Conservation (phyloP, 2,329 filamentous ascomycete genomes). For the Mariannaea sp. region DNA sequence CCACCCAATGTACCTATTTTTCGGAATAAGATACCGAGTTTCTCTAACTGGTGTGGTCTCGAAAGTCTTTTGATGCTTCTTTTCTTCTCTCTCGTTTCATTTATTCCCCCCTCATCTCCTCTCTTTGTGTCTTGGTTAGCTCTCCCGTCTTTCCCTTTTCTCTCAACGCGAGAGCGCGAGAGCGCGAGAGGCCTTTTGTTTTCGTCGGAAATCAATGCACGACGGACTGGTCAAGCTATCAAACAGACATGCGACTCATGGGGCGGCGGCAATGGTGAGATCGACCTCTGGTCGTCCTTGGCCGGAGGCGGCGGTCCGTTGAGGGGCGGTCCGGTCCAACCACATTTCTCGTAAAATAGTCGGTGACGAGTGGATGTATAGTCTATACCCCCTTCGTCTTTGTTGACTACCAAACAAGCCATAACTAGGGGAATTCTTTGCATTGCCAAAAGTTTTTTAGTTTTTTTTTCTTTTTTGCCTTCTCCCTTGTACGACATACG, state of each 20-base stretch:
- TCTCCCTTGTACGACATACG: too few relatives aligned
- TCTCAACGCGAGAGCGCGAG: too few relatives aligned
- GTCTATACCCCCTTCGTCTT: background rate
- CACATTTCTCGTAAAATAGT: background rate
- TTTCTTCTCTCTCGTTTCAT: too few relatives aligned
- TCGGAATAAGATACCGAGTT: background rate
- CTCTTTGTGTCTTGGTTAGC: too few relatives aligned
- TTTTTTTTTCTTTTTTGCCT: too few relatives aligned
- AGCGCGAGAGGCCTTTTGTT: too few relatives aligned
- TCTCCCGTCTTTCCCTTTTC: background rate
- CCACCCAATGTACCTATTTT: background rate
- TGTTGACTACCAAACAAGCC: background rate
- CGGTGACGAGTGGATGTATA: background rate
- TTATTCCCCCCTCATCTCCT: too few relatives aligned
- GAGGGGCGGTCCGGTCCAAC: conserved; percentile 18
- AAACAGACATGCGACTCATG: conserved; percentile 1
- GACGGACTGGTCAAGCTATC: background rate
- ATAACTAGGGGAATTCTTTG: background rate
- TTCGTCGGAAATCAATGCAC: too few relatives aligned
- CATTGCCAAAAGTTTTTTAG: too few relatives aligned
- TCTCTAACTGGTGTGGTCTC: background rate
- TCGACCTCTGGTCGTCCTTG: conserved; percentile 7
- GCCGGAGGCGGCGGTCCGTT: conserved; percentile 15
- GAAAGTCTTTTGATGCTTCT: background rate
- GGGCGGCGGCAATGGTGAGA: conserved; percentile 12